Conservation (phyloP, 2,329 filamentous ascomycete genomes). For the Thelonectria discophora region DNA sequence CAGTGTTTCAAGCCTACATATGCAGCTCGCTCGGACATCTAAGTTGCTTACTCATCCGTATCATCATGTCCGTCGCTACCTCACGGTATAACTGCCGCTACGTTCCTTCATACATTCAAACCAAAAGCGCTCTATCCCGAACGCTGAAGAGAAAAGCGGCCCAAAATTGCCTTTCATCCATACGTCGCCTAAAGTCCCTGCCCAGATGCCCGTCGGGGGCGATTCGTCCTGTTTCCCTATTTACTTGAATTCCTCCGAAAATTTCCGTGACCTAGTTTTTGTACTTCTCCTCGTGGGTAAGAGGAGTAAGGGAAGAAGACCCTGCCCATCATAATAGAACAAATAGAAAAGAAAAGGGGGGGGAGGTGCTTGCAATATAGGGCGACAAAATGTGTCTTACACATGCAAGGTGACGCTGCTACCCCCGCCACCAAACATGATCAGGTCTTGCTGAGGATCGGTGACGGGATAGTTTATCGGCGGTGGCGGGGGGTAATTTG, state of each 20-base stretch:
- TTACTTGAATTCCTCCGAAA: constrained; percentile 4
- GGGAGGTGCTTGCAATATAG: neutral
- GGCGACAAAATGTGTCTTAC: no score
- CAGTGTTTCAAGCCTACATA: neutral
- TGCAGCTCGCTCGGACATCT: neutral
- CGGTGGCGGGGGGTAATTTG: neutral
- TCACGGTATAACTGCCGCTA: neutral
- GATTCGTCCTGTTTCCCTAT: constrained; percentile 20
- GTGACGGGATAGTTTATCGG: no score
- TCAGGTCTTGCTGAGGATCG: no score
- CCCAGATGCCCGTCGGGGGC: constrained; percentile 16
- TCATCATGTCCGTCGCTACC: neutral
- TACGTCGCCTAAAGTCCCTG: neutral
- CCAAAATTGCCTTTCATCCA: neutral
- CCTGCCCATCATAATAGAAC: constrained; percentile 3
- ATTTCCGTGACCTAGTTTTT: constrained; percentile 19
- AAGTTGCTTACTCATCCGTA: neutral
- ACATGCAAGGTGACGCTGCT: no score
- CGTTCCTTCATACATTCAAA: neutral
- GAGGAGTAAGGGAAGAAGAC: constrained; percentile 8
- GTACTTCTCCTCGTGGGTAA: neutral
- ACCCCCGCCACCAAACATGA: no score
- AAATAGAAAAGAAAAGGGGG: neutral
- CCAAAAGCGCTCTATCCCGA: neutral
- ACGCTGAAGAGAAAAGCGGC: neutral